Base-by-base conservation (phyloP, 2,329 filamentous ascomycete genomes). In the Fusarium austroafricanum region DNA sequence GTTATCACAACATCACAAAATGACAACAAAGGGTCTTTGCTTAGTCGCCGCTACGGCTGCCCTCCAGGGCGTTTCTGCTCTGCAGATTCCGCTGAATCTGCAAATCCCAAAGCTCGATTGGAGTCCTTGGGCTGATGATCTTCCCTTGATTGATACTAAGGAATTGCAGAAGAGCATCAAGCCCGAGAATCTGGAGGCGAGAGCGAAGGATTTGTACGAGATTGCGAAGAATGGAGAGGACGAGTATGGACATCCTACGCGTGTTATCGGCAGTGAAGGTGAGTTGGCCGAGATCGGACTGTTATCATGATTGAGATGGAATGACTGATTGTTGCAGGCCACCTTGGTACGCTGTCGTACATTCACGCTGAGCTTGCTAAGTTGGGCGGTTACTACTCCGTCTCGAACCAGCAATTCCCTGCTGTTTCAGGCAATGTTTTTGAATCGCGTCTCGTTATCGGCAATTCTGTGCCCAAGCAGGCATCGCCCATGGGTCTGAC, bases 261-360 rank as follows among this genome's bases (percentile, higher is more conserved):
- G 90, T 53, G 90, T 92, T 21, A 92, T 92, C 67, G 90, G 90
- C 29, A 90, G 88, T 65, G 74, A 84, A 75, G 88, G 88, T 89
- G 78, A 52, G 76, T 56, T 68, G 10, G 35, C 60, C 45, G 33
- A 28, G 12, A 38, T 44, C 44, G 56, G 55, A 17, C 28, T 56
- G 31, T 40, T 53, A 46, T 39, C 20, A n/a, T 29, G 39, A 23
- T 23, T 23, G 21, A 23, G 38, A 46, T 17, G 17, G 3, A 28
- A 28, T n/a, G 18, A 38, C 49, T 73, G 31, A 74, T 66, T 28
- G 44, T 33, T 8, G 15, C 28, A 86, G 90, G 89, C 26, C 90
- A 92, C 71, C 73, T 81, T n/a, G 87, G 83, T 38, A 92, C 90
- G 0, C 79, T 92, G 42, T 80, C 87, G 50, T 92, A 90, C 76